Base-by-base conservation (phyloP, 129 eudicot species). In the Ambrosia trifida region DNA sequence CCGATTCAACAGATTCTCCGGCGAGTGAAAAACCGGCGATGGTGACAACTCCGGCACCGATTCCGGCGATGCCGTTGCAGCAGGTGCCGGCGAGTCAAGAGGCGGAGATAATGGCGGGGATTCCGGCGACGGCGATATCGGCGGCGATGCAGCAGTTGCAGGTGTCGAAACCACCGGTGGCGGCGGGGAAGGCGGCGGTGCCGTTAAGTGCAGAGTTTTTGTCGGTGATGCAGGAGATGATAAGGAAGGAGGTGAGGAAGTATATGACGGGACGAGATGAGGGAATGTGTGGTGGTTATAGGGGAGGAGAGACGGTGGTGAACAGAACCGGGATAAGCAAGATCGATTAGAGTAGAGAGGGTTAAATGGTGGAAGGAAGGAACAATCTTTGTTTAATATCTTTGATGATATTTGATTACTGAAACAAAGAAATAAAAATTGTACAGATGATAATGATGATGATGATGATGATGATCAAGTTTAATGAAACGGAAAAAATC, bases 141-240 rank as follows among this genome's bases (percentile, higher is more conserved):
- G 7, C 47, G 35, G 77, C 82, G 68, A 78, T 78, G 75, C 70
- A 70, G 69, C 74, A 72, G 69, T 74, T 76, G 0, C 68, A 67
- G 28, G 60, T 74, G n/a, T 60, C 87, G 40, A 18, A 60, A 1
- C 79, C 77, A 4, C 49, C 69, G 47, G 36, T 59, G 47, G 36
- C 54, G 44, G 51, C 67, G 43, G 90, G 76, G 63, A 84, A 75
- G 66, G 47, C 77, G 53, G 79, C 71, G 67, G 78, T 69, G 72
- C 82, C 84, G 47, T 76, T 92, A 1, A 83, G 79, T 52, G 61
- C 68, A 5, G 98, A 92, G 70, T 76, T 92, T 80, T 68, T 88
- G 83, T 85, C 81, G n/a, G 96, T 86, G 82, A 86, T 92, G 98
- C 95, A 92, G 61, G 98, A 83, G 10, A 92, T 92, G 96, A 85